A percentile compares a stretch with the other conserved stretches of the same genome.
Conservation (phyloP, 495 filamentous ascomycete genomes). For the Aspergillus steynii region DNA sequence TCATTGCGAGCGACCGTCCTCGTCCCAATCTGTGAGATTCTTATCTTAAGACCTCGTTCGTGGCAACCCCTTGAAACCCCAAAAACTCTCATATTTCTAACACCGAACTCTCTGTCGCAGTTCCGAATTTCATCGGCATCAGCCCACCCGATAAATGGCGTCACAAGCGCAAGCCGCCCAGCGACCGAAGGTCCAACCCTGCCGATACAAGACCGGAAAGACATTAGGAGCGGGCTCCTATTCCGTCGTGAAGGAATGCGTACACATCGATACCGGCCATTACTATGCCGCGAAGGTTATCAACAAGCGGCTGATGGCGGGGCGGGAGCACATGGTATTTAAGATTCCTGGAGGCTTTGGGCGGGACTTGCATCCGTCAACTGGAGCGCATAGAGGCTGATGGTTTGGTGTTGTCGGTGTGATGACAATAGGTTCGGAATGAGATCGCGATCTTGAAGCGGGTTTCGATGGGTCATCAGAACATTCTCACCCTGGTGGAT, state of each 20-base stretch:
- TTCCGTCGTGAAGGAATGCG: slow-evolving; percentile 99
- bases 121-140: slow-evolving; percentile 8
- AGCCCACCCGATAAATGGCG: slow-evolving; percentile 34
- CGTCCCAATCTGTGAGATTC: not conserved
- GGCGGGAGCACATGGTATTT: slow-evolving; percentile 94
- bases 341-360: too few species aligned
- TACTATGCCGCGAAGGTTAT: slow-evolving; percentile 99
- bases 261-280: slow-evolving; percentile 95
- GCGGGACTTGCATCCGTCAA: slow-evolving; percentile 1
- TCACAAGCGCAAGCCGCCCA: slow-evolving; percentile 34
- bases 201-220: slow-evolving; percentile 97
- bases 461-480: slow-evolving; percentile 97
- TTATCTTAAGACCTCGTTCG: not conserved
- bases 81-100: not conserved
- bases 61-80: not conserved
- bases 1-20: not conserved
- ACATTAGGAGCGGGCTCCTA: slow-evolving; percentile 95
- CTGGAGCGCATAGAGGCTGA: not conserved
- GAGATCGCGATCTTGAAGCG: slow-evolving; percentile 96
- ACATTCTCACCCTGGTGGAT: slow-evolving; percentile 95
- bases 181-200: slow-evolving; percentile 70
- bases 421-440: slow-evolving; percentile 73
- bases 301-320: slow-evolving; percentile 97
- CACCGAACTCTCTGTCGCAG: not conserved
- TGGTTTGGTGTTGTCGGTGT: not conserved